phyloP scores from a whole-genome alignment of 2,329 filamentous ascomycete genomes.

The Pseudodiploospora longispora region DNA sequence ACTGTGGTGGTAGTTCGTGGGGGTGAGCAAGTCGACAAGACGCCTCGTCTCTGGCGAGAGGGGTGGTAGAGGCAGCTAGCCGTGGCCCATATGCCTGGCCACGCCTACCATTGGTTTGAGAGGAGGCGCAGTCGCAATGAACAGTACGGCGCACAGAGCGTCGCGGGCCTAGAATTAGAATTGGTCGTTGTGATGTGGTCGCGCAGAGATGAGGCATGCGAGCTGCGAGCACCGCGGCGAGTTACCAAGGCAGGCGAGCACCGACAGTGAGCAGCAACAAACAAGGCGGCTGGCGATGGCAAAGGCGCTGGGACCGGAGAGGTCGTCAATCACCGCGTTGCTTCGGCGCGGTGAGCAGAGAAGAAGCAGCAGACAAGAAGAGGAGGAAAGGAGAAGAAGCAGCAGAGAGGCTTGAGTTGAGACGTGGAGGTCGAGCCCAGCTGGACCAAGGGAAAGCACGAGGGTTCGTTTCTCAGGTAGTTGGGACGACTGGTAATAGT shows the following conservation, averaged over 20 bases:
- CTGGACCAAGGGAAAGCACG: not conserved
- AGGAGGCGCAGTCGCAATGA: conserved; percentile 5
- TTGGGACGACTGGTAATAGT: too few relatives aligned
- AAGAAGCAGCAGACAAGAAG: conserved; percentile 1
- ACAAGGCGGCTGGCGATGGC: too few relatives aligned
- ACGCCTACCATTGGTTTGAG: conserved; percentile 9
- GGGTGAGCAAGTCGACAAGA: not conserved
- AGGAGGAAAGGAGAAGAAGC: conserved; percentile 10
- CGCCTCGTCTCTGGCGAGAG: conserved; percentile 7
- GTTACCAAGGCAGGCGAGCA: conserved; percentile 5
- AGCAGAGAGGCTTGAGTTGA: not conserved
- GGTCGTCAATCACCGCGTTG: not conserved
- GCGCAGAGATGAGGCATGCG: conserved; percentile 28
- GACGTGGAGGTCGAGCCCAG: conserved; percentile 6
- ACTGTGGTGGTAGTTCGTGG: conserved; percentile 1
- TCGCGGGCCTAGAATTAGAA: conserved; percentile 7
- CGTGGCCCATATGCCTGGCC: conserved; percentile 14
- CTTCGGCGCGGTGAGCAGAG: not conserved
- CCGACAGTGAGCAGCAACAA: too few relatives aligned
- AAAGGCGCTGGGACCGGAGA: not conserved
- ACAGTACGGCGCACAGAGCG: conserved; percentile 7
- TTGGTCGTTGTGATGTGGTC: conserved; percentile 14
- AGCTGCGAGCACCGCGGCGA: conserved; percentile 14
- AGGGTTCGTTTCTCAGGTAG: conserved; percentile 3
- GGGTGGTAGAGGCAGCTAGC: conserved; percentile 16